These are phyloP conservation scores for Exophiala lecanii-corni DNA, from an alignment of 2,329 filamentous ascomycete species.

Conservation along the genomic window DNA sequence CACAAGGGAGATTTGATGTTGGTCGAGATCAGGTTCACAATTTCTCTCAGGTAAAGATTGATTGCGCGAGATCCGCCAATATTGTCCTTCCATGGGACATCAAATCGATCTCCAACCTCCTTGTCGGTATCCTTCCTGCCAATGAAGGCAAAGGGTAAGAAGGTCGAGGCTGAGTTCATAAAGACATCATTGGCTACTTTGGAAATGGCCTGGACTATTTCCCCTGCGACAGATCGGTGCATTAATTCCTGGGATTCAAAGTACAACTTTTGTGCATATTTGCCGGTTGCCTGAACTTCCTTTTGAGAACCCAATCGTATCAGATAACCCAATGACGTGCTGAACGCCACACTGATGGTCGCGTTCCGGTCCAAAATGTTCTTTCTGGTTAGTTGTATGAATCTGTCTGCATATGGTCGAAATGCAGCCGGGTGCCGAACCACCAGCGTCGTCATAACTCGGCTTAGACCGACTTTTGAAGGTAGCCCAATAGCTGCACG, in stretches of 20 bases:
- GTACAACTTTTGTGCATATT: constrained; percentile 65
- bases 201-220: constrained; percentile 76
- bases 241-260: constrained; percentile 74
- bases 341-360: constrained; percentile 85
- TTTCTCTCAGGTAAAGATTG: constrained; percentile 78
- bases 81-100: constrained; percentile 83
- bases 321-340: constrained; percentile 79
- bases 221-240: constrained; percentile 69
- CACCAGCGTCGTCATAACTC: constrained; percentile 77
- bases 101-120: constrained; percentile 72
- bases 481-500: constrained; percentile 85
- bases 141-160: constrained; percentile 84
- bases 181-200: constrained; percentile 89
- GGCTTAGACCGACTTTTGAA: constrained; percentile 85
- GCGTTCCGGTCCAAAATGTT: constrained; percentile 87
- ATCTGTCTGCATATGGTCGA: constrained; percentile 66
- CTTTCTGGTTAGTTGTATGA: constrained; percentile 74
- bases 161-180: constrained; percentile 64
- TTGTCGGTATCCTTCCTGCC: constrained; percentile 80
- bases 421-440: constrained; percentile 74
- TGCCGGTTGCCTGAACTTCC: constrained; percentile 51
- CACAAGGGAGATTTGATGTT: constrained; percentile 78
- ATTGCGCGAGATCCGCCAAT: constrained; percentile 80
- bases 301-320: constrained; percentile 60
- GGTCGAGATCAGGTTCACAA: constrained; percentile 61